Conservation (phyloP, 2,329 filamentous ascomycete genomes). For the Fusarium subglutinans region DNA sequence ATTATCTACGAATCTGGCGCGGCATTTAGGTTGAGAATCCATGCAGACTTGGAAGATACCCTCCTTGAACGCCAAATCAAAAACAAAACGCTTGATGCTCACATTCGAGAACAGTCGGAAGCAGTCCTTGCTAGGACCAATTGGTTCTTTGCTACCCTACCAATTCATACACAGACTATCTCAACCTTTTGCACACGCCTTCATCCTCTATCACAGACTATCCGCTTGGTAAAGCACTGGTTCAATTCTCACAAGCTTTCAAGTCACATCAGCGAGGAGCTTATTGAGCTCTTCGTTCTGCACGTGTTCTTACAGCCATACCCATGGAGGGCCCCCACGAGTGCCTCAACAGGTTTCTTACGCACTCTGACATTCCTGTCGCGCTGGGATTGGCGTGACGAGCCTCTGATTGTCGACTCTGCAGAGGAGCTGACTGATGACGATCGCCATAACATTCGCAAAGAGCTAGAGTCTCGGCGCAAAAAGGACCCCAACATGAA, state of each 20-base stretch:
- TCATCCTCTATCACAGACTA: constrained; percentile 80
- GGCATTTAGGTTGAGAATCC: constrained; percentile 84
- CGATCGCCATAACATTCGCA: constrained; percentile 70
- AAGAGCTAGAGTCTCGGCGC: constrained; percentile 83
- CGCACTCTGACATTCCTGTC: constrained; percentile 82
- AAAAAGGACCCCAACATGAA: constrained; percentile 91
- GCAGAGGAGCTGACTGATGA: constrained; percentile 69
- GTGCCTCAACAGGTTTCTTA: constrained; percentile 80
- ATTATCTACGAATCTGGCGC: constrained; percentile 76
- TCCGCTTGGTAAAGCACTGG: constrained; percentile 90
- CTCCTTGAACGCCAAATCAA: constrained; percentile 82
- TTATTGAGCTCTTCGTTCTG: constrained; percentile 84
- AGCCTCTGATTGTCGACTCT: constrained; percentile 81
- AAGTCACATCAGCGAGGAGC: constrained; percentile 78
- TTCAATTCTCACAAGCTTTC: constrained; percentile 84
- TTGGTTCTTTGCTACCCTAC: constrained; percentile 75
- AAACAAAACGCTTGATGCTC: constrained; percentile 73
- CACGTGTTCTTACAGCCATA: constrained; percentile 82
- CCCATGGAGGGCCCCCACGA: constrained; percentile 82
- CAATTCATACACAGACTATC: constrained; percentile 84
- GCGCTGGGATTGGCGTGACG: constrained; percentile 89
- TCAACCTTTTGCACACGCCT: constrained; percentile 83
- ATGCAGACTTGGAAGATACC: constrained; percentile 86
- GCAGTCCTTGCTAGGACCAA: constrained; percentile 76
- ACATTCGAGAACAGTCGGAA: constrained; percentile 74